These are phyloP conservation scores for Musa acuminata DNA, from an alignment of 176 grass and related monocot genomes.

Conservation along the genomic window DNA sequence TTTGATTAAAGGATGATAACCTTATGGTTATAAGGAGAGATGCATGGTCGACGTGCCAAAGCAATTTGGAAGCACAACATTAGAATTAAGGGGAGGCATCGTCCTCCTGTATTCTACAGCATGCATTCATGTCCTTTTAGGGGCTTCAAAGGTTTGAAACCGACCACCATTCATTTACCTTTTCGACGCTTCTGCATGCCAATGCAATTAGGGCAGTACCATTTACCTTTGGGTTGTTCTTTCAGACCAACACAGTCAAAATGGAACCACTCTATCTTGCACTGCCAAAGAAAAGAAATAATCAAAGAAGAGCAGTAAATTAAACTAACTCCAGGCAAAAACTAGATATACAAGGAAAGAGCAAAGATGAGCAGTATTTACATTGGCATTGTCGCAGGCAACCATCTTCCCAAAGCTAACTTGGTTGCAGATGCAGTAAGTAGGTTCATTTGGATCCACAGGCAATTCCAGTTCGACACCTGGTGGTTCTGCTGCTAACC, in stretches of 20 bases:
- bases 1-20: not conserved
- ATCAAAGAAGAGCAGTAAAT: not conserved
- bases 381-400: constrained; percentile 73
- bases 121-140: not conserved
- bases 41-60: not conserved
- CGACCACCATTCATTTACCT: constrained; percentile 36
- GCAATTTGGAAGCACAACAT: not conserved
- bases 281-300: constrained; percentile 31
- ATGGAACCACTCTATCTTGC: constrained; percentile 99
- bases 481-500: constrained; percentile 40
- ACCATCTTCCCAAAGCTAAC: constrained; percentile 95
- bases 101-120: too few relatives aligned
- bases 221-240: constrained; percentile 96
- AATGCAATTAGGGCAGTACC: constrained; percentile 72
- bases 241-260: constrained; percentile 82
- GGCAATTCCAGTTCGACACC: constrained; percentile 75
- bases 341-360: not conserved
- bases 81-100: too few relatives aligned
- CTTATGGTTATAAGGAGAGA: not conserved
- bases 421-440: constrained; percentile 91
- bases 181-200: constrained; percentile 73
- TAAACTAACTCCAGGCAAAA: not conserved
- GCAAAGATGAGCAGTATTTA: constrained; percentile 1
- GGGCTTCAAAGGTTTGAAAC: not conserved
- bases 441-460: constrained; percentile 94